Evolutionary conservation across 2,329 filamentous ascomycete species (phyloP).

Genomic region (Neofusicoccum kwambonambiense): DNA sequence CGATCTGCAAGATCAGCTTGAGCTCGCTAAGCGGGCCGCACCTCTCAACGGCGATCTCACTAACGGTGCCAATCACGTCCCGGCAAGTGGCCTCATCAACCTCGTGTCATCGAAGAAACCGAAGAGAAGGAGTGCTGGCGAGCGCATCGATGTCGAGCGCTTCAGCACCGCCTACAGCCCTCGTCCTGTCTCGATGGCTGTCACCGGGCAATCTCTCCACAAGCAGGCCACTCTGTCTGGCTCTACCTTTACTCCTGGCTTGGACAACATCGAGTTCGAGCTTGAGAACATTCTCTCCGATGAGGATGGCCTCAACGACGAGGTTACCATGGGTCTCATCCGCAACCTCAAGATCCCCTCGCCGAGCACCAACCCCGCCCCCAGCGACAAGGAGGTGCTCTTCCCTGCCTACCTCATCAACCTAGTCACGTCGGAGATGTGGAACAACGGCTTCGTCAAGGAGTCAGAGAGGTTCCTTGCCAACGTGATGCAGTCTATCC

Average conservation of each 20-base stretch:
- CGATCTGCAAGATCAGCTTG: constrained; percentile 89
- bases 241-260: constrained; percentile 73
- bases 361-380: constrained; percentile 80
- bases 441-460: constrained; percentile 99
- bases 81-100: constrained; percentile 83
- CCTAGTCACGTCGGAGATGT: constrained; percentile 98
- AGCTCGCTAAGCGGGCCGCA: constrained; percentile 74
- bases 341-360: constrained; percentile 94
- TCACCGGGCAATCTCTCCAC: constrained; percentile 59
- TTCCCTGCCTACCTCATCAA: constrained; percentile 99
- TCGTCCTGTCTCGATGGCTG: constrained; percentile 92
- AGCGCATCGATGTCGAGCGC: constrained; percentile 81
- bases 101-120: constrained; percentile 96
- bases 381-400: constrained; percentile 96
- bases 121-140: constrained; percentile 87
- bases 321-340: constrained; percentile 94
- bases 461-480: constrained; percentile 98
- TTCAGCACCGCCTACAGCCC: constrained; percentile 94
- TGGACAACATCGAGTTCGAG: constrained; percentile 92
- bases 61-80: constrained; percentile 59
- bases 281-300: constrained; percentile 90
- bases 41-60: constrained; percentile 68
- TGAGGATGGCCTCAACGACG: constrained; percentile 93
- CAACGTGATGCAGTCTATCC: constrained; percentile 99
- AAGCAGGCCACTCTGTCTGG: constrained; percentile 68